Base-by-base conservation (phyloP, 345 rosid species). In the Syzygium oleosum region DNA sequence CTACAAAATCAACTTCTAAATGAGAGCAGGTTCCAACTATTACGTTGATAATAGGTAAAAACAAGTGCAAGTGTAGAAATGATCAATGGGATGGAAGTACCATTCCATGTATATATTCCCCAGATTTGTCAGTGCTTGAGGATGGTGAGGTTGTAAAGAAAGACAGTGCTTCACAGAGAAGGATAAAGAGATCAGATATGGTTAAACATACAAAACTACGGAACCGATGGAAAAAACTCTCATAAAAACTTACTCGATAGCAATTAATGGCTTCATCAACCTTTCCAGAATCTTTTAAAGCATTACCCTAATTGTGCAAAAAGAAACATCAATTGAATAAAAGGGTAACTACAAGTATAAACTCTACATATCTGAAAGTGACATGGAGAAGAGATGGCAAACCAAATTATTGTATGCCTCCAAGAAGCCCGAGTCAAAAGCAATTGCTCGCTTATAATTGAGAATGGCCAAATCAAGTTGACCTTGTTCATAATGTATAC, bases 391-490 rank as follows among this genome's bases (percentile, higher is more conserved):
- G n/a, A n/a, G 21, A 49, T 38, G 43, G 91, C 96, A 87, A 90
- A 98, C 99, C 98, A 98, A 91, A 93, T 97, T 97, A 89, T 97
- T 98, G 88, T 97, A 98, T 51, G 98, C 99, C 95, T 98, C 99
- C 92, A 97, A 88, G 92, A 93, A 97, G 90, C 98, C 92, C 38
- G 95, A 91, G 93, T 98, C 99, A 83, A 92, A 93, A 77, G 94
- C 77, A 90, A 98, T 91, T 56, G 99, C 99, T 93, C 92, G 97
- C 92, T 94, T 96, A 89, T 97, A 97, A 89, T 97, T 95, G 65
- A 93, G 91, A 88, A 98, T 96, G 83, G 99, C 98, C 94, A 95
- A 61, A 86, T 97, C 99, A 86, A 95, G 89, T 89, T 97, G 98
- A 86, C 98, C 97, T 93, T 92, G 94, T 89, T 98, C 99, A 91